A percentile compares a stretch with the other conserved stretches of the same genome.
phyloP scores from a whole-genome alignment of 495 filamentous ascomycete species.

The Trypethelium eluteriae region DNA sequence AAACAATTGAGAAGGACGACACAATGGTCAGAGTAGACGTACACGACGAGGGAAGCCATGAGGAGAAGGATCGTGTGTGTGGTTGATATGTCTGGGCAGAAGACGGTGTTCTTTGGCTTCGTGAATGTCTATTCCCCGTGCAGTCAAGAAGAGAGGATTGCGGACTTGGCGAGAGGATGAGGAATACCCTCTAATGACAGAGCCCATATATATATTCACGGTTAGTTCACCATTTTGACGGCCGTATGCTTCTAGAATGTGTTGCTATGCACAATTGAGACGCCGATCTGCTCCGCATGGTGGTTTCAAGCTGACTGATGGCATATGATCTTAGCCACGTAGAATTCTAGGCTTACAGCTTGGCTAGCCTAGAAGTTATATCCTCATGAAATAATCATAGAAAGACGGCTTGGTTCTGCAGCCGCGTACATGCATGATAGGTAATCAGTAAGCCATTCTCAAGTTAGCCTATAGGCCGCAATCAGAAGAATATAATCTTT shows the following conservation, averaged over 20 bases:
- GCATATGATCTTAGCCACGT: not conserved
- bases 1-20: not conserved
- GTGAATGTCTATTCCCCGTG: not conserved
- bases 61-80: not conserved
- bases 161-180: not conserved
- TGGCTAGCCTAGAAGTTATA: not conserved
- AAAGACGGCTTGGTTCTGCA: conserved; percentile 2
- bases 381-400: not conserved
- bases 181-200: not conserved
- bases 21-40: not conserved
- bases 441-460: not conserved
- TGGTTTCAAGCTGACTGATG: not conserved
- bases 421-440: not conserved
- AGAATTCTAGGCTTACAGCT: not conserved
- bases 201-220: not conserved
- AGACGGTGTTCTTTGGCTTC: not conserved
- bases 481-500: not conserved
- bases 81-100: not conserved
- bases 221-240: not conserved
- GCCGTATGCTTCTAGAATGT: not conserved
- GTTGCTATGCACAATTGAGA: not conserved
- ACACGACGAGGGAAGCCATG: conserved; percentile 5
- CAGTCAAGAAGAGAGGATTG: not conserved
- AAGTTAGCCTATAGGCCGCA: not conserved
- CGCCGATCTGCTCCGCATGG: not conserved